Evolutionary conservation across 352 stramenopile species (phyloP).

Genomic region (Phytophthora syringae): DNA sequence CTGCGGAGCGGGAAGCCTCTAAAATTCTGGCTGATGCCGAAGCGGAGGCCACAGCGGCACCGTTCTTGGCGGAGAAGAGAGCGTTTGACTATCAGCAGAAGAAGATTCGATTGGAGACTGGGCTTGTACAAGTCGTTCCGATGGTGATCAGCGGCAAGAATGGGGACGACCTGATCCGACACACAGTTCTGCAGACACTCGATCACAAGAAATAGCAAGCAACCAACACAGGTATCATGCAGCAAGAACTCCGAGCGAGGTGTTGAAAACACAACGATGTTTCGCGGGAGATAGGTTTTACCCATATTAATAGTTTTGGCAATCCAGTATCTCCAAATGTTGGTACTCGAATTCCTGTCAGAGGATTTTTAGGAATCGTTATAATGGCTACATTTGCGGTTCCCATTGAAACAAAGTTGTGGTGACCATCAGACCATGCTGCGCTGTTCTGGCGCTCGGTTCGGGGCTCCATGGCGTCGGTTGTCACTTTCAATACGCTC

Average conservation of each 20-base stretch:
- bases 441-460: too few relatives aligned
- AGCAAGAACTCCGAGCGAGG: too few relatives aligned
- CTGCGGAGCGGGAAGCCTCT: slow-evolving; percentile 52
- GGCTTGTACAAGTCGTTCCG: slow-evolving; percentile 55
- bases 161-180: slow-evolving; percentile 76
- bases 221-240: too few relatives aligned
- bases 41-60: slow-evolving; percentile 52
- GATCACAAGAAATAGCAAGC: slow-evolving; percentile 34
- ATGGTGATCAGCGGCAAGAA: slow-evolving; percentile 85
- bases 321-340: too few relatives aligned
- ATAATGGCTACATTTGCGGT: too few relatives aligned
- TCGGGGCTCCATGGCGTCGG: background rate
- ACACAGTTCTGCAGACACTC: slow-evolving; percentile 58
- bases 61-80: slow-evolving; percentile 66
- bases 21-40: slow-evolving; percentile 55
- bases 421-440: too few relatives aligned
- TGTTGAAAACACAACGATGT: too few relatives aligned
- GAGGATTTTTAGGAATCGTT: too few relatives aligned
- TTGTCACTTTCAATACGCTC: background rate
- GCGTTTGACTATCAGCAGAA: slow-evolving; percentile 75
- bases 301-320: too few relatives aligned
- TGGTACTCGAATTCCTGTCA: too few relatives aligned
- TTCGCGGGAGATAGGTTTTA: too few relatives aligned
- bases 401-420: too few relatives aligned
- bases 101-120: slow-evolving; percentile 60